Base-by-base conservation (phyloP, 305 asterid genomes). In the Fraxinus dipetala region DNA sequence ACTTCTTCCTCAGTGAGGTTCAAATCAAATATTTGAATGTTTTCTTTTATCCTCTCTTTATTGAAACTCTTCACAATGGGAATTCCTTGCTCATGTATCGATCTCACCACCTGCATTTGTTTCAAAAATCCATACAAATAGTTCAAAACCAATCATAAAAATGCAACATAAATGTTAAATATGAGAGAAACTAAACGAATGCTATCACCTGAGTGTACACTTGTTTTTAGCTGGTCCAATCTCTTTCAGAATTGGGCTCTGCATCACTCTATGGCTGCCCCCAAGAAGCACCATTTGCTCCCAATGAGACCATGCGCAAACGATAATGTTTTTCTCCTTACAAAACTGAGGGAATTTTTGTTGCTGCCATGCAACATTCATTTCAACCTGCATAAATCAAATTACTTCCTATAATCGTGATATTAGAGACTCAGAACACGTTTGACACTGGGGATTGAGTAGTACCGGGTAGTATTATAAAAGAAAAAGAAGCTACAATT, bases 311-410 rank as follows among this genome's bases (percentile, higher is more conserved):
- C 85, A 87, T 0, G 83, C 87, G 24, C 85, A 35, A 6, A 87
- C 80, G 22, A 75, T 83, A 74, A 82, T 76, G 6, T 32, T 61
- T 51, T 84, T 85, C 56, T 79, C 80, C 56, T 79, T 65, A 78
- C 89, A 87, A 11, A 59, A 82, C 35, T 87, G 20, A 11, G 87
- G 2, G 79, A 85, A 0, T 28, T 82, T 83, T n/a, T 75, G 13
- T 56, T 89, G 91, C 70, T 82, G 87, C 90, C 91, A 85, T 63
- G 81, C 86, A 2, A 79, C 84, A 73, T 81, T 85, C 87, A 85
- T 79, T 72, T 87, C 90, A 3, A 85, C 90, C 88, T 87, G 74
- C 11, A 65, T 0, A 45, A 13, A 45, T 45, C 67, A 56, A n/a
- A 2, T 18, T 14, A 56, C 67, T 4, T 14, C 6, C 20, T 48